A percentile compares a stretch with the other conserved stretches of the same genome.
These are phyloP conservation scores for Cystoderma amianthinum DNA, from an alignment of 768 basidiomycete genomes.

Conservation along the genomic window DNA sequence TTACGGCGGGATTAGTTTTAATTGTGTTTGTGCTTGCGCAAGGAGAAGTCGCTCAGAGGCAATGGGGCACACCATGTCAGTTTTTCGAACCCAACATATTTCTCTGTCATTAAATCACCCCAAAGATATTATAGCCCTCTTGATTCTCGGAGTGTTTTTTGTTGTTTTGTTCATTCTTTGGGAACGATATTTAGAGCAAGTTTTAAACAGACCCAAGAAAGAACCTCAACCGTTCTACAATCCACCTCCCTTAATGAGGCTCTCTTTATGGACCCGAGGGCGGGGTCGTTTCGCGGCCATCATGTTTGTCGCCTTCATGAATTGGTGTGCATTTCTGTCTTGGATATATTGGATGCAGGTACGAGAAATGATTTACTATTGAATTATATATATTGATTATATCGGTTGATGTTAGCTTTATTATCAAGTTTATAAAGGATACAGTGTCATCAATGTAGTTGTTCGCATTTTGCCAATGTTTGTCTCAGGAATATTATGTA, in stretches of 20 bases:
- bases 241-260: conserved; percentile 56
- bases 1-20: conserved; percentile 56
- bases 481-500: conserved; percentile 56
- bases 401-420: conserved; percentile 39
- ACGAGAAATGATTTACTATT: conserved; percentile 9
- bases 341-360: conserved; percentile 35
- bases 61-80: conserved; percentile 43
- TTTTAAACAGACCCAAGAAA: conserved; percentile 1
- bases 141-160: conserved; percentile 54
- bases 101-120: not conserved
- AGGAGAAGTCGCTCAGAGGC: conserved; percentile 46
- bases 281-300: conserved; percentile 51
- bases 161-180: conserved; percentile 50
- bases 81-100: conserved; percentile 3
- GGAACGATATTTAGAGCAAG: conserved; percentile 52
- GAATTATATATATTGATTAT: conserved; percentile 4
- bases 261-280: conserved; percentile 54
- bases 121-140: conserved; percentile 56
- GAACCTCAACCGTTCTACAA: not conserved
- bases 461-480: conserved; percentile 68
- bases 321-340: conserved; percentile 45
- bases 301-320: conserved; percentile 50
- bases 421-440: conserved; percentile 58
- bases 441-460: conserved; percentile 54
- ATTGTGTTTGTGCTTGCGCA: conserved; percentile 66